Base-by-base conservation (phyloP, 75 land plant species). In the Pinus tabuliformis region DNA sequence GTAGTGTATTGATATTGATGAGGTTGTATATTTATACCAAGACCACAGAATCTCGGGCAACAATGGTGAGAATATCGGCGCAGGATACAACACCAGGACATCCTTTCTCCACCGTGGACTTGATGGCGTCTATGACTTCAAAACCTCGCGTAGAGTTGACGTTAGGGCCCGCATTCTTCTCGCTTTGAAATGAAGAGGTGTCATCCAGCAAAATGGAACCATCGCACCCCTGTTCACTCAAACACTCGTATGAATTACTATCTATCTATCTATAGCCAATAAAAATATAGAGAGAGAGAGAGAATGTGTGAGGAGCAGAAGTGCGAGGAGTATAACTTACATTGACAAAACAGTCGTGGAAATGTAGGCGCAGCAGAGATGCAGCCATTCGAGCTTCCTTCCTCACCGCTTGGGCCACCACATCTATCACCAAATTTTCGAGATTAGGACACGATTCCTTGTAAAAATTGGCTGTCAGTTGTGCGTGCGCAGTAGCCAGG, bases 151-250 rank as follows among this genome's bases (percentile, higher is more conserved):
- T 57, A 5, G 76, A 78, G 12, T 63, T 62, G 16, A 21, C 9
- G 72, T 82, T 82, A 0, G 83, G 83, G 20, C 22, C 60, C 1
- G 82, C 76, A 17, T 72, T 66, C 36, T 79, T 78, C 72, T 81
- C 83, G 12, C 75, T 52, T 14, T 37, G 57, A 15, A 66, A 39
- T 37, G 70, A 36, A 5, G 70, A 8, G 15, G 81, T 62, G 6
- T 60, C 83, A 45, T 82, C 84, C 66, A 82, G 24, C 36, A 82
- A 62, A 28, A 82, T 58, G 5, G 84, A 82, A 1, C 39, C 84
- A 24, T 82, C 84, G 21, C 84, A 82, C 57, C 84, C 84, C 81
- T 81, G 83, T 5, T 42, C 45, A 5, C 45, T 42, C 45, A 42
- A 42, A 42, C 45, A 42, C 5, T 42, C 5, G 4, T 42, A 42